These are phyloP conservation scores for Pleurotus ostreatus DNA, from an alignment of 768 basidiomycete genomes.

Conservation along the genomic window DNA sequence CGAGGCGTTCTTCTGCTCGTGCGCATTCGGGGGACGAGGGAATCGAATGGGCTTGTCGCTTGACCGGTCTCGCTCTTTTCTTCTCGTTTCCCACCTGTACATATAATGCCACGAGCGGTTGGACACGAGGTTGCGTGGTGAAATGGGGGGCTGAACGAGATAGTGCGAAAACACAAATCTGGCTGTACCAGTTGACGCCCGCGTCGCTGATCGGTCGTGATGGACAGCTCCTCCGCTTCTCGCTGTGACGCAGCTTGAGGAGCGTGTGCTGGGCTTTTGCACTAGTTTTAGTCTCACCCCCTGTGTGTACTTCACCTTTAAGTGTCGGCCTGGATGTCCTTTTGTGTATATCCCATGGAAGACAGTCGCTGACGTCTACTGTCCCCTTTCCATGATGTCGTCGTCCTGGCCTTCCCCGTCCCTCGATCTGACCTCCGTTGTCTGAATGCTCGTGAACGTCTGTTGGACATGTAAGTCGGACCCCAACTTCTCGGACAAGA, in stretches of 20 bases:
- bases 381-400: conserved; percentile 14
- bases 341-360: conserved; percentile 26
- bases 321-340: conserved; percentile 16
- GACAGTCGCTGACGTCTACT: conserved; percentile 58
- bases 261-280: conserved; percentile 53
- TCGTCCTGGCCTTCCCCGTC: conserved; percentile 19
- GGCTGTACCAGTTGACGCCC: conserved; percentile 28
- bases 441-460: conserved; percentile 4
- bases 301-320: conserved; percentile 30
- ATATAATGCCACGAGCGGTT: conserved; percentile 71
- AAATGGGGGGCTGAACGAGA: conserved; percentile 98
- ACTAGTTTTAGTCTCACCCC: conserved; percentile 57
- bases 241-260: conserved; percentile 68
- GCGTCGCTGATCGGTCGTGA: conserved; percentile 26
- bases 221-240: conserved; percentile 52
- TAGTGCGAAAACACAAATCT: conserved; percentile 61
- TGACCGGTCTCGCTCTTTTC: conserved; percentile 69
- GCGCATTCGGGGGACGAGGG: conserved; percentile 45
- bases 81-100: conserved; percentile 11
- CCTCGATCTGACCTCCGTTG: conserved; percentile 18
- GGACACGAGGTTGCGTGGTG: conserved; percentile 88
- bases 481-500: conserved; percentile 79
- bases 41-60: conserved; percentile 83
- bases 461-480: conserved; percentile 60
- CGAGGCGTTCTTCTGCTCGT: conserved; percentile 81